Conservation (phyloP, 2,329 filamentous ascomycete species). For the Myriosclerotinia curreyana region DNA sequence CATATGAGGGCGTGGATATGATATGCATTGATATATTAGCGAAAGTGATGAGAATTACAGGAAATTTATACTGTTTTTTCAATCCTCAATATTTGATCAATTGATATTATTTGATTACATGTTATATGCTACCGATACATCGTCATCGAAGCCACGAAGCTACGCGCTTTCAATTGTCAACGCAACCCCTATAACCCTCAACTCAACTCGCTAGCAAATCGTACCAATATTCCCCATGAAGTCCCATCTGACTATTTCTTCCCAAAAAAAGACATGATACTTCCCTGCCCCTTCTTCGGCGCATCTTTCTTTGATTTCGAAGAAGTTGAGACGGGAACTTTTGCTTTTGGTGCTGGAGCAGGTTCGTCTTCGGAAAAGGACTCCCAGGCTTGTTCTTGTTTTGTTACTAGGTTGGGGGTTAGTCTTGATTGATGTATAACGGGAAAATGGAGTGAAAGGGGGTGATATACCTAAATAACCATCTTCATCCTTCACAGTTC, state of each 20-base stretch:
- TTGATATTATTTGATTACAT: neutral
- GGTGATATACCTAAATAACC: slow-evolving; percentile 73
- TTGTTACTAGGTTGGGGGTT: slow-evolving; percentile 62
- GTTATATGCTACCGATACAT: neutral
- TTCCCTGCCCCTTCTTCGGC: slow-evolving; percentile 64
- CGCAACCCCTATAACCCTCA: neutral
- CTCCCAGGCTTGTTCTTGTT: slow-evolving; percentile 82
- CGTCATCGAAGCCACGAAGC: neutral
- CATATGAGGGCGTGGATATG: neutral
- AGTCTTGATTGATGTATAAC: neutral
- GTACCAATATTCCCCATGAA: neutral
- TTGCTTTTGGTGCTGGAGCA: slow-evolving; percentile 50
- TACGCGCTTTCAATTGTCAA: neutral
- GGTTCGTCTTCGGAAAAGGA: slow-evolving; percentile 90
- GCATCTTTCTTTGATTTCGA: slow-evolving; percentile 55
- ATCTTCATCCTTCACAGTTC: slow-evolving; percentile 80
- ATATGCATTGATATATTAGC: neutral
- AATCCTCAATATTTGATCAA: neutral
- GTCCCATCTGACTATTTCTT: slow-evolving; percentile 56
- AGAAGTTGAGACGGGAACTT: slow-evolving; percentile 41
- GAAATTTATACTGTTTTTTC: neutral
- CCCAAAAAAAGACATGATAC: slow-evolving; percentile 87
- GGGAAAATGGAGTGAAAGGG: neutral
- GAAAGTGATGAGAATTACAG: neutral
- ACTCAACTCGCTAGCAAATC: neutral